Evolutionary conservation across 805 yeast genomes (phyloP).

Genomic region (Nakazawaea anatomiae): DNA sequence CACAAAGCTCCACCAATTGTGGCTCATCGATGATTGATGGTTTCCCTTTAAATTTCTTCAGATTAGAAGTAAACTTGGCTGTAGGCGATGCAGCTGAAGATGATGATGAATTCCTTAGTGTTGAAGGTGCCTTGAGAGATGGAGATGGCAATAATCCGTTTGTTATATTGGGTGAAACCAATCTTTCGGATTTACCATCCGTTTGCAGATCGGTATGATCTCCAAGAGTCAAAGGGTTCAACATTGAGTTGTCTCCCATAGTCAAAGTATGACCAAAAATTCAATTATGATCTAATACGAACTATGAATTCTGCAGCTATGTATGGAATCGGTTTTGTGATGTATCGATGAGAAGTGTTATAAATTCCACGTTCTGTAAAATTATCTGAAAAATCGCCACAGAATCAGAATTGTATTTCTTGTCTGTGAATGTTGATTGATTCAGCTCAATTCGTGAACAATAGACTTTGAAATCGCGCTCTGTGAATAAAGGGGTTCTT

Average conservation of each 20-base stretch:
- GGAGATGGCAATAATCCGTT: background rate
- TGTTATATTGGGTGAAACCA: background rate
- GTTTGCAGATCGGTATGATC: background rate
- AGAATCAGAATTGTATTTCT: background rate
- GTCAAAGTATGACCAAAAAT: background rate
- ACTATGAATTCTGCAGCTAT: no score
- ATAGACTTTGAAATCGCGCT: background rate
- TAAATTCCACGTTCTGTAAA: no score
- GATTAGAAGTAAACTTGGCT: background rate
- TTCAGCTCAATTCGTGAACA: no score
- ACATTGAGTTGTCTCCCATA: background rate
- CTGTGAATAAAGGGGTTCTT: background rate
- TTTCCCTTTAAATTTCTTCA: conserved; percentile 24
- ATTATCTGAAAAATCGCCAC: background rate
- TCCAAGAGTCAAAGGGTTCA: background rate
- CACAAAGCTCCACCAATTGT: conserved; percentile 48
- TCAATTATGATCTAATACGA: no score
- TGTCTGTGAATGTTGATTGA: no score
- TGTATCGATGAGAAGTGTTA: no score
- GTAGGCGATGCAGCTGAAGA: background rate
- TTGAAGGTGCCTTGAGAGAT: background rate
- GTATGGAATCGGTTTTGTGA: no score
- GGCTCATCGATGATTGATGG: conserved; percentile 41
- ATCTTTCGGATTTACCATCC: no score
- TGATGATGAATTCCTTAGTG: background rate